These are phyloP conservation scores for Nakataea oryzae DNA, from an alignment of 2,329 filamentous ascomycete genomes.

Conservation along the genomic window DNA sequence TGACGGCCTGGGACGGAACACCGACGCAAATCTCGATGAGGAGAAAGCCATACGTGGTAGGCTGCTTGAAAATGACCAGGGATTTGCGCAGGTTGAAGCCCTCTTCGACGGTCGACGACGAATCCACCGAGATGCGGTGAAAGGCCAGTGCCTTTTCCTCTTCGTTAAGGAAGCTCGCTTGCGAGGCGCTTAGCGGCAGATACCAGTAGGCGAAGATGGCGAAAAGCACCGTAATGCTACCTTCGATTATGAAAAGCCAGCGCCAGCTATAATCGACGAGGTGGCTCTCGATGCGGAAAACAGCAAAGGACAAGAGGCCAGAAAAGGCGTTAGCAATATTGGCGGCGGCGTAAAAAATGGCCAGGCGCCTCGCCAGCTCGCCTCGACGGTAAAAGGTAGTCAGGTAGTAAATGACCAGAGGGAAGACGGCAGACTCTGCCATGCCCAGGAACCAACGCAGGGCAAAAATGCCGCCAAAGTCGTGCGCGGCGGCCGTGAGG, in stretches of 20 bases:
- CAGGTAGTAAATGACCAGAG: slow-evolving; percentile 47
- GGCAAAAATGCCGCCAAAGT: slow-evolving; percentile 57
- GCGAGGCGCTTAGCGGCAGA: slow-evolving; percentile 50
- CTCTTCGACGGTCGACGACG: slow-evolving; percentile 47
- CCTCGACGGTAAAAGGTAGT: slow-evolving; percentile 60
- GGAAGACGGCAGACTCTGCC: slow-evolving; percentile 59
- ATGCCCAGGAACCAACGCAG: slow-evolving; percentile 61
- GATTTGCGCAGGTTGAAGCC: slow-evolving; percentile 36
- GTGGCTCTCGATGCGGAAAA: slow-evolving; percentile 33
- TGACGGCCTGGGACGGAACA: slow-evolving; percentile 40
- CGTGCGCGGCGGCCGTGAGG: slow-evolving; percentile 41
- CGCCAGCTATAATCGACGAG: slow-evolving; percentile 35
- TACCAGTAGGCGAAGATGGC: slow-evolving; percentile 52
- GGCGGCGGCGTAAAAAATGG: slow-evolving; percentile 38
- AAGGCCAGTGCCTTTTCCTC: slow-evolving; percentile 58
- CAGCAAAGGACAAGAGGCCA: slow-evolving; percentile 47
- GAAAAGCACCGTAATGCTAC: slow-evolving; percentile 51
- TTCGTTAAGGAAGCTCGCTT: slow-evolving; percentile 52
- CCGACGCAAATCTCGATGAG: slow-evolving; percentile 43
- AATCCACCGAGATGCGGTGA: slow-evolving; percentile 62
- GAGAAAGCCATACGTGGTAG: slow-evolving; percentile 33
- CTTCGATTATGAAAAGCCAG: slow-evolving; percentile 64
- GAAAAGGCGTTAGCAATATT: slow-evolving; percentile 36
- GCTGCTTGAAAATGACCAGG: slow-evolving; percentile 35
- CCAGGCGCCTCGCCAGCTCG: slow-evolving; percentile 58